These are phyloP conservation scores for Diaporthe citrichinensis DNA, from an alignment of 2,329 filamentous ascomycete species.

Conservation along the genomic window DNA sequence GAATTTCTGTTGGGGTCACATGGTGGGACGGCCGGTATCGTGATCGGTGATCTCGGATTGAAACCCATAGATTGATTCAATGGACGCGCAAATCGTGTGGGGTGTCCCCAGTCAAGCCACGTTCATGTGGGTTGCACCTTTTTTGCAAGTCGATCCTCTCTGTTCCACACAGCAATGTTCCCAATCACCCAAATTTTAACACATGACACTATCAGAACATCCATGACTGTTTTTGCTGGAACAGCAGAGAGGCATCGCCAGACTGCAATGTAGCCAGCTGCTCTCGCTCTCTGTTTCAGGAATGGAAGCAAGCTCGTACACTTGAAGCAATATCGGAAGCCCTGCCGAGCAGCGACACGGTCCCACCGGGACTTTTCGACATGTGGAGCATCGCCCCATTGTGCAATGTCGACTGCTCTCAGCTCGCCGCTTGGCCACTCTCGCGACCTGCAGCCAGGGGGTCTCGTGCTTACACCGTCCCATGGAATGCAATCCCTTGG, in stretches of 20 bases:
- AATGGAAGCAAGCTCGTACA: not conserved
- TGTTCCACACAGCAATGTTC: not conserved
- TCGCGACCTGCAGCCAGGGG: slow-evolving; percentile 12
- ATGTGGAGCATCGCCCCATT: not conserved
- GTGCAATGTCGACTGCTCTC: not conserved
- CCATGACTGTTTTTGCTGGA: not conserved
- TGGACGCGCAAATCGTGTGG: not conserved
- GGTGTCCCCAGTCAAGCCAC: slow-evolving; percentile 9
- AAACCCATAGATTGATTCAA: not conserved
- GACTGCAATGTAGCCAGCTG: too few relatives aligned
- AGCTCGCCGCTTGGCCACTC: not conserved
- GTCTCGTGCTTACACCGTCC: not conserved
- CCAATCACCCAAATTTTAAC: not conserved
- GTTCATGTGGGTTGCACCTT: not conserved
- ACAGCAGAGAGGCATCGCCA: not conserved
- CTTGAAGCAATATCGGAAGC: not conserved
- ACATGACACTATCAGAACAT: not conserved
- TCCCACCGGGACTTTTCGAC: not conserved
- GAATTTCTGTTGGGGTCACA: not conserved
- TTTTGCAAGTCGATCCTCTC: not conserved
- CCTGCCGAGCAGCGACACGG: not conserved
- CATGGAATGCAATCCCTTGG: slow-evolving; percentile 7
- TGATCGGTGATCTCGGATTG: slow-evolving; percentile 6
- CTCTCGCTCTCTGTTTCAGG: not conserved
- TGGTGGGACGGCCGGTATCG: not conserved